These are phyloP conservation scores for Suhomyces faveliae DNA, from an alignment of 805 yeast species.

Conservation along the genomic window DNA sequence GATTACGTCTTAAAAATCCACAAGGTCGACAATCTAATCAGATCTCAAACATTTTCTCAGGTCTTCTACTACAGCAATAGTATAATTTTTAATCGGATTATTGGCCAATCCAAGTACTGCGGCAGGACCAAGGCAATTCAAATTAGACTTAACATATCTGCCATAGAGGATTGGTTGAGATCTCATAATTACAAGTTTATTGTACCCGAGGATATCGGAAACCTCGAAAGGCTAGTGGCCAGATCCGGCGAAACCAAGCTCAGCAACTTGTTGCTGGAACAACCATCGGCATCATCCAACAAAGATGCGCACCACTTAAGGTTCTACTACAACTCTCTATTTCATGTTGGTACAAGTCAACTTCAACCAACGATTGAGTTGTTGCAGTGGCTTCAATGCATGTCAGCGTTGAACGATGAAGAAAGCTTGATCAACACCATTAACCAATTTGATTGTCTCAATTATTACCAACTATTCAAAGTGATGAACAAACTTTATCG, in stretches of 20 bases:
- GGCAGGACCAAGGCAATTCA: conserved; percentile 87
- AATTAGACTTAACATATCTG: conserved; percentile 79
- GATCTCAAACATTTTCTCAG: conserved; percentile 73
- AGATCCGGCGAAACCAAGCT: conserved; percentile 12
- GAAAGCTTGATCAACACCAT: conserved; percentile 58
- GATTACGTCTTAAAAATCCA: conserved; percentile 81
- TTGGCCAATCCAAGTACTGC: conserved; percentile 65
- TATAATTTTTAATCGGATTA: conserved; percentile 67
- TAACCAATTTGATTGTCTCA: conserved; percentile 53
- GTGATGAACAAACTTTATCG: conserved; percentile 67
- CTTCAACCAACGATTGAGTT: conserved; percentile 73
- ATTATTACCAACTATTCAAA: conserved; percentile 68
- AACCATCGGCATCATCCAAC: conserved; percentile 17
- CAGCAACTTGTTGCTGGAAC: conserved; percentile 24
- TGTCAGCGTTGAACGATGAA: conserved; percentile 66
- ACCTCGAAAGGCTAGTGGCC: conserved; percentile 20
- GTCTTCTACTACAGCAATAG: conserved; percentile 77
- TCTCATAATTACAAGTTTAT: conserved; percentile 52
- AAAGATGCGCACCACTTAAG: conserved; percentile 48
- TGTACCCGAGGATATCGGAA: conserved; percentile 33
- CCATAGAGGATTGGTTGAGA: conserved; percentile 92
- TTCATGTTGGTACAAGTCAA: conserved; percentile 62
- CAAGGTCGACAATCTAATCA: conserved; percentile 73
- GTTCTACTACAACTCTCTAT: conserved; percentile 65
- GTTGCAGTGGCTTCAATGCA: conserved; percentile 87